Percentiles rank a stretch among this genome's conserved stretches.
These are phyloP conservation scores for Eucalyptus curtisii DNA, from an alignment of 345 rosid species.

Conservation along the genomic window DNA sequence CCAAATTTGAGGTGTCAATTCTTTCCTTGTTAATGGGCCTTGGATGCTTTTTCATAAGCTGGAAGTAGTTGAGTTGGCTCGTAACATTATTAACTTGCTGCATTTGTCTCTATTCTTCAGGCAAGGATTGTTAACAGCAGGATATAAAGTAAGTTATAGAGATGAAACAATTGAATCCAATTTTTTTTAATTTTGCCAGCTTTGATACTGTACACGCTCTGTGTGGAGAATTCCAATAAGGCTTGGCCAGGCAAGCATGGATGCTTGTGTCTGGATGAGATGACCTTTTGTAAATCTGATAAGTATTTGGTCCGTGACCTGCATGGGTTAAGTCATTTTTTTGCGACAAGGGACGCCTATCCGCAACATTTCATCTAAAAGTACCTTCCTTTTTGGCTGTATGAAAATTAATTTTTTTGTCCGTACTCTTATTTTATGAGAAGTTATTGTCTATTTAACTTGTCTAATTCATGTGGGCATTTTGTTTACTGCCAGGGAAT, in stretches of 20 bases:
- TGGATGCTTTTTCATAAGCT: neutral
- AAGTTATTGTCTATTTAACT: neutral
- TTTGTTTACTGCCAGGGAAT: conserved; percentile 23
- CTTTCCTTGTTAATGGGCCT: neutral
- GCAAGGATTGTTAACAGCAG: conserved; percentile 44
- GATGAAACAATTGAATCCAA: neutral
- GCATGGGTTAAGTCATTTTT: neutral
- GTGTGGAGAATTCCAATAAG: neutral
- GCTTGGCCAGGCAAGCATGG: neutral
- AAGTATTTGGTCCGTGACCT: neutral
- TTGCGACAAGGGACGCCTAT: neutral
- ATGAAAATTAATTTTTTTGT: neutral
- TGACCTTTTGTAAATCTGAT: neutral
- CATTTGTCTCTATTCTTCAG: conserved; percentile 18
- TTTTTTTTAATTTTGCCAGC: neutral
- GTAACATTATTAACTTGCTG: neutral
- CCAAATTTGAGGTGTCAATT: conserved; percentile 47
- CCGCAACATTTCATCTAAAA: neutral
- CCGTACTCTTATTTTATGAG: neutral
- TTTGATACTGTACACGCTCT: neutral
- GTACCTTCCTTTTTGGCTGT: neutral
- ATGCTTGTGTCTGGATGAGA: neutral
- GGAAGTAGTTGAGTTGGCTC: neutral
- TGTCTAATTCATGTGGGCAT: neutral
- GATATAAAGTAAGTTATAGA: conserved; percentile 37